A percentile compares a stretch with the other conserved stretches of the same genome.
phyloP scores from a whole-genome alignment of 176 grass and related monocot species.

The Avena insularis region DNA sequence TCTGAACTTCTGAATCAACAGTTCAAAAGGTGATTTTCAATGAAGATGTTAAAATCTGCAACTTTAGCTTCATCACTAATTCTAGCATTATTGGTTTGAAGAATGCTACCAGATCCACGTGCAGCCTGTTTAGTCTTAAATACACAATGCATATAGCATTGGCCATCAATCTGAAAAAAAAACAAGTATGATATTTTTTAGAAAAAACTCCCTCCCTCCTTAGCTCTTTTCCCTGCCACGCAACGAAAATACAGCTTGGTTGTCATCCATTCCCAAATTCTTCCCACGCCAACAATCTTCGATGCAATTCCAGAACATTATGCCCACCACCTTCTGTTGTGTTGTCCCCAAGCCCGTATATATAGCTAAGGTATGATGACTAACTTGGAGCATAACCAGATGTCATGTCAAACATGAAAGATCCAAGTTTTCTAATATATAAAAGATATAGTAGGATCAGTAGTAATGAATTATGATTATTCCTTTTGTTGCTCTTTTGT shows the following conservation, averaged over 20 bases:
- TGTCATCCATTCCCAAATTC: not conserved
- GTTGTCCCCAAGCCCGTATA: not conserved
- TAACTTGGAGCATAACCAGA: not conserved
- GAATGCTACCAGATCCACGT: not conserved
- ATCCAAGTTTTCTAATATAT: not conserved
- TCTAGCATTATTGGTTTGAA: not conserved
- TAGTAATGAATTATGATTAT: conserved; percentile 12
- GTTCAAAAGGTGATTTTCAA: not conserved
- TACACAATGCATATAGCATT: not conserved
- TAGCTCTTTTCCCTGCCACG: not conserved
- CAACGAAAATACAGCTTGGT: not conserved
- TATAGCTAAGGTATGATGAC: not conserved
- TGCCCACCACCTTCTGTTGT: not conserved
- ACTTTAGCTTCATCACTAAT: not conserved
- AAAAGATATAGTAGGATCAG: not conserved
- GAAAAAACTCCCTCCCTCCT: conserved; percentile 2
- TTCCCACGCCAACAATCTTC: not conserved
- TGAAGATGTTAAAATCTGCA: conserved; percentile 6
- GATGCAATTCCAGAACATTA: not conserved
- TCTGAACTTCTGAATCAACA: not conserved
- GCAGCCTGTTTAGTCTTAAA: not conserved
- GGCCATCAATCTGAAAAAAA: not conserved
- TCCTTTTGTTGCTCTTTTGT: not conserved
- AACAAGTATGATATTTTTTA: not conserved
- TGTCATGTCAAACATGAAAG: conserved; percentile 16